phyloP scores from a whole-genome alignment of 352 stramenopile genomes.

The Globisporangium takayamanum region DNA sequence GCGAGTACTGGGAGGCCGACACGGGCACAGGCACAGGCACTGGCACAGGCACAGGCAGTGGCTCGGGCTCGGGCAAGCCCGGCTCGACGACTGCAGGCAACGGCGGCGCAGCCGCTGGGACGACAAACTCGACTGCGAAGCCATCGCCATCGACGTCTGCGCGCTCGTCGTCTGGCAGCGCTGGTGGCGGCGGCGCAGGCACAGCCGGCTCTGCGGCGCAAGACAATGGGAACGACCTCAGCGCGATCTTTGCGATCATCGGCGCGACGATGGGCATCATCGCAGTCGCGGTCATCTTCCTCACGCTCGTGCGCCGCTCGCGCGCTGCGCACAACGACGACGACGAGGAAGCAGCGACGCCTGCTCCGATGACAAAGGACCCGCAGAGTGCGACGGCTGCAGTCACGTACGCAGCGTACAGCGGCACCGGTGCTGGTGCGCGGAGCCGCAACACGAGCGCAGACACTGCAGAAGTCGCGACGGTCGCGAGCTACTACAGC shows the following conservation, averaged over 20 bases:
- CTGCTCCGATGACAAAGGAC: slow-evolving; percentile 28
- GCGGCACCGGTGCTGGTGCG: not conserved
- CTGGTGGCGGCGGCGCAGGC: not conserved
- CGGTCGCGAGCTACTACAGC: slow-evolving; percentile 46
- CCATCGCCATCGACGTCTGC: slow-evolving; percentile 4
- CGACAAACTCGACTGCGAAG: slow-evolving; percentile 7
- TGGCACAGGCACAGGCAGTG: slow-evolving; percentile 10
- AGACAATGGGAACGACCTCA: slow-evolving; percentile 43
- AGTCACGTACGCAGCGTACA: slow-evolving; percentile 29
- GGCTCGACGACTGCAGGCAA: not conserved
- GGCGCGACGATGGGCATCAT: slow-evolving; percentile 74
- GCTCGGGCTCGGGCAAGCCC: slow-evolving; percentile 10
- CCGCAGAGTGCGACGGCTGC: slow-evolving; percentile 25
- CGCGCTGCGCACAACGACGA: slow-evolving; percentile 54
- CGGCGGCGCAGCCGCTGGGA: not conserved
- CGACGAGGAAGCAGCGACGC: slow-evolving; percentile 38
- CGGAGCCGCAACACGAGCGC: slow-evolving; percentile 15
- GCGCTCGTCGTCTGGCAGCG: slow-evolving; percentile 11
- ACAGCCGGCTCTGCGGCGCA: slow-evolving; percentile 3
- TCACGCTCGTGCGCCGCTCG: slow-evolving; percentile 68
- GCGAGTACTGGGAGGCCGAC: slow-evolving; percentile 9
- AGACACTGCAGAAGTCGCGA: slow-evolving; percentile 1
- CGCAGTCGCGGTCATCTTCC: slow-evolving; percentile 68
- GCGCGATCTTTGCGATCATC: slow-evolving; percentile 71
- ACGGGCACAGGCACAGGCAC: slow-evolving; percentile 3